phyloP scores from a whole-genome alignment of 2,329 filamentous ascomycete genomes.

The Aspergillus sp. region DNA sequence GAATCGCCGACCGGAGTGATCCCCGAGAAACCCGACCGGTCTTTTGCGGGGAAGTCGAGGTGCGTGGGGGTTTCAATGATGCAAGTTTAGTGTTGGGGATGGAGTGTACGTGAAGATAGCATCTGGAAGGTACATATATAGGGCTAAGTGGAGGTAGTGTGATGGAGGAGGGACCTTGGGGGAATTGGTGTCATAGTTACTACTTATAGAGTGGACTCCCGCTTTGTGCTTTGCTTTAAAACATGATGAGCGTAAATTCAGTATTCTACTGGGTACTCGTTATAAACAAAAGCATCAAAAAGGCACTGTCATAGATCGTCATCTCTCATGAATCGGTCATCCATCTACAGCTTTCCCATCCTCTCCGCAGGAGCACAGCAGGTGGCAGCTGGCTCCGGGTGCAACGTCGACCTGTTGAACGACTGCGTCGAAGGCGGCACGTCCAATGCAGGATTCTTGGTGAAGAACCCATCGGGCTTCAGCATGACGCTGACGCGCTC shows the following conservation, averaged over 20 bases:
- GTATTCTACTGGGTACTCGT: too few species aligned
- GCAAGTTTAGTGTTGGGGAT: neutral
- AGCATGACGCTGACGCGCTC: constrained; percentile 54
- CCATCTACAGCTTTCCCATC: constrained; percentile 28
- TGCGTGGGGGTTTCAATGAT: neutral
- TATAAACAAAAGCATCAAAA: too few species aligned
- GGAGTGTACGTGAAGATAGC: neutral
- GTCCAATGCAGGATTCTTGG: constrained; percentile 52
- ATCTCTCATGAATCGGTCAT: neutral
- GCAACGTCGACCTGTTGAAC: constrained; percentile 43
- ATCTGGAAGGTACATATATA: too few species aligned
- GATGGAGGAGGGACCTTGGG: neutral
- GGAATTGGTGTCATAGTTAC: neutral
- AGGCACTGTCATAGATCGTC: neutral
- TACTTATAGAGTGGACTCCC: too few species aligned
- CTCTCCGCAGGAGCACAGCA: constrained; percentile 22
- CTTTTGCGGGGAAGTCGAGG: too few species aligned
- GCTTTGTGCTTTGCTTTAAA: too few species aligned
- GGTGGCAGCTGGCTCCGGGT: constrained; percentile 30
- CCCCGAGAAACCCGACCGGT: too few species aligned
- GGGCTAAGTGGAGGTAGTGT: neutral
- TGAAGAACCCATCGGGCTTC: constrained; percentile 54
- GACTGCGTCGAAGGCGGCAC: constrained; percentile 44
- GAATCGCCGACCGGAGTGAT: too few species aligned
- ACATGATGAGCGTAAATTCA: too few species aligned